Evolutionary conservation across 148 eudicot genomes (phyloP).

Genomic region (Amaranthus palmeri): DNA sequence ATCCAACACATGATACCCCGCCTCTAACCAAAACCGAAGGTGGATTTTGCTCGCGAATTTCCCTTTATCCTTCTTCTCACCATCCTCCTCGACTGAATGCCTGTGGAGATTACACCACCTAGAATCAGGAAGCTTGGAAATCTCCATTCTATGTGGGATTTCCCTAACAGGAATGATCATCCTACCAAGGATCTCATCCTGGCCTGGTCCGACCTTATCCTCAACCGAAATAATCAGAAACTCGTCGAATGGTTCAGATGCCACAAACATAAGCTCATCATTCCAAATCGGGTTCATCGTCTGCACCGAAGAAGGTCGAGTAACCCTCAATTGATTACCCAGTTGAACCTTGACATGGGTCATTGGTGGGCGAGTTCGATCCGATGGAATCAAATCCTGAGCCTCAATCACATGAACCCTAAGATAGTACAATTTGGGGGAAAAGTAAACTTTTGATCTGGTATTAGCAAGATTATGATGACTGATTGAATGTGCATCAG

Average conservation of each 20-base stretch:
- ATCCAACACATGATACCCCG: constrained; percentile 89
- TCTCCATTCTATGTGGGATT: constrained; percentile 60
- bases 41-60: constrained; percentile 79
- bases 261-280: constrained; percentile 88
- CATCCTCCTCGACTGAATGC: constrained; percentile 53
- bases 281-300: constrained; percentile 68
- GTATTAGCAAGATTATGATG: constrained; percentile 57
- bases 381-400: constrained; percentile 71
- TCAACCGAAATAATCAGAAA: constrained; percentile 46
- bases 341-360: constrained; percentile 50
- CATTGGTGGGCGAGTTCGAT: constrained; percentile 40
- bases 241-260: constrained; percentile 90
- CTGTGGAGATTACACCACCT: constrained; percentile 63
- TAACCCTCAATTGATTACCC: constrained; percentile 50
- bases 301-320: constrained; percentile 40
- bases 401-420: constrained; percentile 79
- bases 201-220: constrained; percentile 60
- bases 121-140: constrained; percentile 51
- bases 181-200: constrained; percentile 67
- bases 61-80: constrained; percentile 51
- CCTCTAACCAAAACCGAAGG: constrained; percentile 61
- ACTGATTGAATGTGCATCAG: constrained; percentile 74
- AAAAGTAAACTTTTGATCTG: constrained; percentile 79
- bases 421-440: constrained; percentile 75
- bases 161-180: constrained; percentile 55